Evolutionary conservation across 2,329 filamentous ascomycete species (phyloP).

Genomic region (Alternaria atra): DNA sequence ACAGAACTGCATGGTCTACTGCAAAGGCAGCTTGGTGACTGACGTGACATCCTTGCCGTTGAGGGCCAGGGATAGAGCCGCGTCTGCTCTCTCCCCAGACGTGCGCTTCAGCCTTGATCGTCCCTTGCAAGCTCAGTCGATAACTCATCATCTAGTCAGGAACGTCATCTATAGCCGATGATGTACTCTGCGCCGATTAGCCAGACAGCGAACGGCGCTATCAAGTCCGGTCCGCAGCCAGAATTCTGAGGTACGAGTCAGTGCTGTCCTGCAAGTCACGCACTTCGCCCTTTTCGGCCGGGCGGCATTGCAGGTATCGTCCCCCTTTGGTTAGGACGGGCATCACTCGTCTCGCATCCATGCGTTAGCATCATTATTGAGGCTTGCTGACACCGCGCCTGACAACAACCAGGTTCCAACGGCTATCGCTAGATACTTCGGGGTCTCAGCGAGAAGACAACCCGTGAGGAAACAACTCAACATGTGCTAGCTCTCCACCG

Average conservation of each 20-base stretch:
- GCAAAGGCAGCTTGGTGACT: constrained; percentile 23
- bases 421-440: constrained; percentile 4
- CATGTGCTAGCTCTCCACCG: neutral
- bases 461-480: neutral
- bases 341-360: constrained; percentile 1
- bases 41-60: constrained; percentile 23
- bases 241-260: constrained; percentile 12
- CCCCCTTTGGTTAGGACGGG: constrained; percentile 8
- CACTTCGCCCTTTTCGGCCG: constrained; percentile 10
- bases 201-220: constrained; percentile 4
- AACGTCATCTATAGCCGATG: constrained; percentile 20
- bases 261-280: constrained; percentile 7
- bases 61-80: constrained; percentile 14
- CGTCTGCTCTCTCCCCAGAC: constrained; percentile 15
- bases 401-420: constrained; percentile 15
- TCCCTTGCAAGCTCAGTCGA: constrained; percentile 10
- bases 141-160: constrained; percentile 20
- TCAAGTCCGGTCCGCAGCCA: constrained; percentile 21
- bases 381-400: constrained; percentile 8
- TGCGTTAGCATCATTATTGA: constrained; percentile 3
- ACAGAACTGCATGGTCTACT: constrained; percentile 21
- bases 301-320: neutral
- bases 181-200: constrained; percentile 8
- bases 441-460: neutral
- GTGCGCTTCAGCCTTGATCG: constrained; percentile 13